Base-by-base conservation (phyloP, 352 stramenopile genomes). In the Globisporangium abappressorium region DNA sequence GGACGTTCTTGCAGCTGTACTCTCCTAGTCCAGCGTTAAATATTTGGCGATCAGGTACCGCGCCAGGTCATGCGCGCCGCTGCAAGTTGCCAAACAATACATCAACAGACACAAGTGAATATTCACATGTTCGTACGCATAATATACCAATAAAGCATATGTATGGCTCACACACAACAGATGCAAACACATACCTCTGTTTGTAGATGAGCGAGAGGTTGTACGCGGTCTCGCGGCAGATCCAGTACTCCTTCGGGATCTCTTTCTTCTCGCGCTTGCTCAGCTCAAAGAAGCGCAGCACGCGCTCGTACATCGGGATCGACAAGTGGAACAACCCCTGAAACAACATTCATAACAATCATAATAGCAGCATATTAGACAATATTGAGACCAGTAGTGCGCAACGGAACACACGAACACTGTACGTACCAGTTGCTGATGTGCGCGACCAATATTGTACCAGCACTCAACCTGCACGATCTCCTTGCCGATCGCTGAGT, bases 171-270 rank as follows among this genome's bases (percentile, higher is more conserved):
- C 14, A 62, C n/a, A 15, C 20, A 14, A 49, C 30, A 24, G 7
- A 49, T 53, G 38, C 36, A 46, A 20, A n/a, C 43, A n/a, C 43
- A 24, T 24, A 95, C 87, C 87, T 95, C 68, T 96, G 82, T 56
- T 91, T 89, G 74, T 96, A 96, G 38, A 96, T 94, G 33, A 96
- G 77, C 18, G 86, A 93, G 43, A 96, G 73, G 51, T 96, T 96
- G 74, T 94, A 94, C n/a, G 88, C 88, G 8, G 88, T 92, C 70
- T 96, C 88, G 24, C 84, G 79, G 62, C 82, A 94, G 15, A 96
- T 76, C 55, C 84, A 74, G 57, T 93, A 94, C 70, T 93, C 82
- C 2, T 68, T 64, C 1, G 84, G 82, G 22, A 92, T 73, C 9
- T 90, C 71, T 2, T 68, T 73, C 8, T 78, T 57, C 22, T 86